Percentiles rank a stretch among this genome's conserved stretches.
Conservation (phyloP, 768 basidiomycete species). For the Russula ochroleuca region DNA sequence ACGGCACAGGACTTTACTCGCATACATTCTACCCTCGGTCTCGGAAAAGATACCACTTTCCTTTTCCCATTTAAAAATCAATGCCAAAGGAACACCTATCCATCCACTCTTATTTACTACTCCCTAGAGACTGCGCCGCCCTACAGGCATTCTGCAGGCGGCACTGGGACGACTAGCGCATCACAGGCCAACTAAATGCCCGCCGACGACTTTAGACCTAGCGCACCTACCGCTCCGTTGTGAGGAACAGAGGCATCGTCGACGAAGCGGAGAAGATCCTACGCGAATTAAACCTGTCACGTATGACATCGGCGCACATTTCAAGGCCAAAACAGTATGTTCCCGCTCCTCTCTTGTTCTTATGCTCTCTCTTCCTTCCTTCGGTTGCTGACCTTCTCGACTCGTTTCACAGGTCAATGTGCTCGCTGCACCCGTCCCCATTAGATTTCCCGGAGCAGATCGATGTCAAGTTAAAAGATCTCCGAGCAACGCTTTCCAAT, state of each 20-base stretch:
- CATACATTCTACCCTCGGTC: constrained; percentile 74
- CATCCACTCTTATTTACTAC: background rate
- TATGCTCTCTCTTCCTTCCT: background rate
- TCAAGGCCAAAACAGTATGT: constrained; percentile 93
- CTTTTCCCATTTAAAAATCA: background rate
- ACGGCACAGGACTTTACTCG: constrained; percentile 68
- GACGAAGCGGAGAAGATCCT: constrained; percentile 90
- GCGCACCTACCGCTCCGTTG: constrained; percentile 82
- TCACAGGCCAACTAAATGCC: constrained; percentile 55
- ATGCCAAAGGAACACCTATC: background rate
- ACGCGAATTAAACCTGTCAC: constrained; percentile 85
- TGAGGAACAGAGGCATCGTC: constrained; percentile 91
- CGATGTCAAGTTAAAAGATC: constrained; percentile 82
- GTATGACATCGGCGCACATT: constrained; percentile 82
- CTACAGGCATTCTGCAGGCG: constrained; percentile 97
- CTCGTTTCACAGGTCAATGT: background rate
- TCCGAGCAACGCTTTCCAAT: constrained; percentile 91
- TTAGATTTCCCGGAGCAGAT: constrained; percentile 89
- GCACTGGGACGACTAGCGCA: constrained; percentile 79
- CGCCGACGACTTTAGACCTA: constrained; percentile 83
- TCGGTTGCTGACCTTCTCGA: constrained; percentile 4
- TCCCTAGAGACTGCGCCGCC: constrained; percentile 72
- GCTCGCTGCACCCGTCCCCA: background rate
- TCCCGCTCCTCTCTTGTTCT: constrained; percentile 24
- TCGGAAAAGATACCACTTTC: constrained; percentile 65